Evolutionary conservation across 164 flowering plant genomes (phyloP).

Genomic region (Chimonanthus praecox): DNA sequence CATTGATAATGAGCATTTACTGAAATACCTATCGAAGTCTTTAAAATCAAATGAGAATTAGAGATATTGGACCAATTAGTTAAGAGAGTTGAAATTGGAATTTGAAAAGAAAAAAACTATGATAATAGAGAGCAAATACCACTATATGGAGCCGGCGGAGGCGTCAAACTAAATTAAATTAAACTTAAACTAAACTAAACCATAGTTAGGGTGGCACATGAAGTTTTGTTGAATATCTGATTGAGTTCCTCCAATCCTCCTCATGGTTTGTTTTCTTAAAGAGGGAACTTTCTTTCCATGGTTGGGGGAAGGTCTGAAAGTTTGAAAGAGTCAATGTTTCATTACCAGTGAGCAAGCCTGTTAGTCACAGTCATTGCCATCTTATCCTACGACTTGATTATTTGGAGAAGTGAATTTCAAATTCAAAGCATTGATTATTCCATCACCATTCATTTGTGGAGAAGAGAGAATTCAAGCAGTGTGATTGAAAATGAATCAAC

Average conservation of each 20-base stretch:
- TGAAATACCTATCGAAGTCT: too few species aligned
- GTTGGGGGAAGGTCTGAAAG: background rate
- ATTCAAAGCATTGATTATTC: background rate
- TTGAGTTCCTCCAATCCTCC: background rate
- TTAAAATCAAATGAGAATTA: too few species aligned
- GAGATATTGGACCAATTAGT: too few species aligned
- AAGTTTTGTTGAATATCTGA: background rate
- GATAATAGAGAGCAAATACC: too few species aligned
- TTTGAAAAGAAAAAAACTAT: too few species aligned
- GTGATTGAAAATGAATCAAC: background rate
- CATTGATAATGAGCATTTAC: too few species aligned
- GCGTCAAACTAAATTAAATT: too few species aligned
- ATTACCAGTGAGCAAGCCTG: background rate
- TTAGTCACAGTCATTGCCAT: background rate
- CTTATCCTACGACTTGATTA: background rate
- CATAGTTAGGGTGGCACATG: too few species aligned
- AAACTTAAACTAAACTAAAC: too few species aligned
- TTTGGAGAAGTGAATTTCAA: background rate
- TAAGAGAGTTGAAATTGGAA: too few species aligned
- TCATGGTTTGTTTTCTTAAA: background rate
- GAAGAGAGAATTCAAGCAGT: too few species aligned
- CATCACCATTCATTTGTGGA: background rate
- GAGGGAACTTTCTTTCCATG: background rate
- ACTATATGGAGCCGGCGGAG: too few species aligned
- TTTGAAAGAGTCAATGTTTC: background rate